Evolutionary conservation across 2,329 filamentous ascomycete genomes (phyloP), one percentile per base, ranked within the genome.

Genomic region (Sarocladium kiliense): DNA sequence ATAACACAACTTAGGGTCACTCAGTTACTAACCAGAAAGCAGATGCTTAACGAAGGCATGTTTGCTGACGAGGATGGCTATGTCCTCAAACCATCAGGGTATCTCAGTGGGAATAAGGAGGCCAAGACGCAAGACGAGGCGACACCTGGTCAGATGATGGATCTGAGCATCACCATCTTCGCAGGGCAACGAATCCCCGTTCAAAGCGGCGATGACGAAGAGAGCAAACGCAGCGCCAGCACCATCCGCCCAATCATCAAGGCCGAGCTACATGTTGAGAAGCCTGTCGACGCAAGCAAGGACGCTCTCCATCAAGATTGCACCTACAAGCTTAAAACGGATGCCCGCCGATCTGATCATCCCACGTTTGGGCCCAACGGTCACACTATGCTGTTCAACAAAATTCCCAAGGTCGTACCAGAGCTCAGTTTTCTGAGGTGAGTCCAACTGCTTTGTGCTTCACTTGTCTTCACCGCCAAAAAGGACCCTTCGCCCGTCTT

Each of bases 1-100:
- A 23, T 6, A 14, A 4, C 19, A 6, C 39, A 7, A 18, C 19
- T 9, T 21, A 18, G 9, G 39, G 12, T 14, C 9, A 18, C n/a
- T 6, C 6, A 23, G 27, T 34, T 19, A 51, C 10, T 41, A 16
- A 41, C 7, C 37, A 6, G 4, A 3, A 10, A 6, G n/a, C 21
- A 51, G 47, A 95, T 97, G 77, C 82, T 99, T 66, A 97, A 97
- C 66, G 88, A 96, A 64, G 94, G 89, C 66, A 97, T 99, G 94
- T 99, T 97, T 68, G 89, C 91, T 34, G 89, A 85, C 10, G 87
- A 89, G 53, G 75, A 82, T 41, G 92, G 93, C 39, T 97, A 90
- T 89, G 84, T 92, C 2, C 77, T 94, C 58, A 97, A 97, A 71
- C 91, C 92, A 0, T 68, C 78, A 30, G 87, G 87, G 16, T 94